Evolutionary conservation across 495 filamentous ascomycete species (phyloP), one percentile per base, ranked within the genome.

Genomic region (Astrothelium subdiscretum): DNA sequence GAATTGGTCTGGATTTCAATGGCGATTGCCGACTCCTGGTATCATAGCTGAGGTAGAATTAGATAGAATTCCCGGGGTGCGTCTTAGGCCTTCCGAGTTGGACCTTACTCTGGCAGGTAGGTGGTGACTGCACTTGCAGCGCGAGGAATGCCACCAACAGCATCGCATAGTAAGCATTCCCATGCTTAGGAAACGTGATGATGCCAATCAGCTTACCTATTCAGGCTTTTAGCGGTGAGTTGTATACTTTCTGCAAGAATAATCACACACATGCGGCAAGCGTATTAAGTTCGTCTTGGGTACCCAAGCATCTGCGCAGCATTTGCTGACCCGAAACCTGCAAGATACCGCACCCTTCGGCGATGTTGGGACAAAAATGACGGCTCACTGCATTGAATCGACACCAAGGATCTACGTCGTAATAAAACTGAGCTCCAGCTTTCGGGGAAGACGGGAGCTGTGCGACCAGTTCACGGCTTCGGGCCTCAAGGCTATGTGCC

Each of bases 341-440:
- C 48, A 54, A 54, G 48, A 54, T 54, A 54, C 48, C 48, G 48
- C 48, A 20, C 6, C 24, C 48, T 54, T 11, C 8, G 48, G 8
- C 48, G 48, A 54, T 54, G 48, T 54, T 54, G 48, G 48, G 48
- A 27, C 48, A 27, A 20, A 29, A 29, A 38, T 27, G 48, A 54
- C 48, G 48, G 48, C 22, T 54, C 48, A 54, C 48, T 29, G 48
- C 48, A 54, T 54, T 54, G 48, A 54, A 54, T 54, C 48, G 48
- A 54, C 22, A 54, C 48, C 43, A 12, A 54, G 48, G 48, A 54
- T 54, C 48, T 29, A 54, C 22, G 48, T 29, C 29, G 48, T 29
- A 26, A 54, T 54, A 24, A 20, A 20, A 54, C 48, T 54, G 22
- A 54, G 20, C 5, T 54, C 48, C 48, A 54, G 48, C 48, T 54